Conservation (phyloP, 139 green algal genomes). For the Raphidocelis subcapitata region DNA sequence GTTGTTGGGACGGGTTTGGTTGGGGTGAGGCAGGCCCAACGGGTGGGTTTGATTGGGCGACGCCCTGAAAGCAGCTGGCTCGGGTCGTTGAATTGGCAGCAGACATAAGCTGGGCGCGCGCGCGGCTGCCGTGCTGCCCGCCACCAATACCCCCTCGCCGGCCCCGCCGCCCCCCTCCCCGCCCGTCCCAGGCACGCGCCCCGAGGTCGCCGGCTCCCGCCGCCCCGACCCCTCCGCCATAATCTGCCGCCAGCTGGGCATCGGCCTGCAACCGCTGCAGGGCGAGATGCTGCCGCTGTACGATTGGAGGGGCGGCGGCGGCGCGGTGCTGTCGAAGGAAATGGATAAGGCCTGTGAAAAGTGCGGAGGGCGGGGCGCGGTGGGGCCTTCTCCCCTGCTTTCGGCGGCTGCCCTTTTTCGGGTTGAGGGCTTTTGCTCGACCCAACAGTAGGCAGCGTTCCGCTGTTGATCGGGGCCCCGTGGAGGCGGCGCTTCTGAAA, state of each 20-base stretch:
- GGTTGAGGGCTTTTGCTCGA: too few relatives aligned
- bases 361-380: conserved; percentile 38
- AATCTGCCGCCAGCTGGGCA: conserved; percentile 61
- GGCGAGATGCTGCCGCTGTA: conserved; percentile 57
- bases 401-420: not conserved
- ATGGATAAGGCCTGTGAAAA: conserved; percentile 34
- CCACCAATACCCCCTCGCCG: too few relatives aligned
- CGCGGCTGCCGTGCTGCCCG: not conserved
- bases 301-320: conserved; percentile 38
- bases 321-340: not conserved
- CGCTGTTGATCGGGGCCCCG: not conserved
- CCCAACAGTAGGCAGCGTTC: too few relatives aligned
- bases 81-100: too few relatives aligned
- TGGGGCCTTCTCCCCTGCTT: too few relatives aligned
- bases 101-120: too few relatives aligned
- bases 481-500: too few relatives aligned
- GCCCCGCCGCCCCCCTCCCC: too few relatives aligned
- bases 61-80: not conserved
- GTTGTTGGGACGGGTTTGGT: not conserved
- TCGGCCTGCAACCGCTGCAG: conserved; percentile 52
- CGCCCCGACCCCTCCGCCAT: conserved; percentile 62
- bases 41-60: not conserved
- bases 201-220: conserved; percentile 17
- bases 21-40: not conserved
- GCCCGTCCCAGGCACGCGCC: conserved; percentile 7